Evolutionary conservation across 1,139 yeast species (phyloP), one percentile per base, ranked within the genome.

Genomic region (Taphrina confusa): DNA sequence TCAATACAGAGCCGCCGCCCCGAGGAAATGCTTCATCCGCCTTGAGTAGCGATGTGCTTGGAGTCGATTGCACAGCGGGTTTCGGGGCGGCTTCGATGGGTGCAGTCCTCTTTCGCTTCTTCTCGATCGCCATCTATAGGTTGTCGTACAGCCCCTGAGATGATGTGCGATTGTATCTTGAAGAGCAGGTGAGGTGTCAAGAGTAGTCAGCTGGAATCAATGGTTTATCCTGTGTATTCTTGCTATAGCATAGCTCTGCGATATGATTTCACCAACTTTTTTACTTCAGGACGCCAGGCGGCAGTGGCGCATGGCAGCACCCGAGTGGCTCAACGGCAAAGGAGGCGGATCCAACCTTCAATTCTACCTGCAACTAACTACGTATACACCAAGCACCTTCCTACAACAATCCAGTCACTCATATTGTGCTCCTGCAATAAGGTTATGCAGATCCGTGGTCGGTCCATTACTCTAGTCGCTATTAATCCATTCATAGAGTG

Each of bases 21-120:
- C 99, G 85, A 55, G 98, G 98, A 71, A 92, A 92, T 58, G 83
- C 80, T 65, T 87, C 94, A 65, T 73, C 75, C 8, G 57, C 56
- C 16, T 39, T 25, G 22, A 56, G 47, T 11, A 54, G 54, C 16
- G 57, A 42, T 18, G 47, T 40, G 8, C 40, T 27, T 18, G 25
- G 28, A 3, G 33, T 31, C 5, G 54, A 9, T n/a, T 23, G 34
- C 14, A 33, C 22, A 4, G 40, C 40, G 20, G 44, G 25, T 23
- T 28, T 22, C 37, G 25, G 8, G 11, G n/a, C 20, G 12, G 40
- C 6, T 16, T 14, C 20, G 3, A 34, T 18, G 8, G 49, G 31
- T 9, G 42, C 58, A 11, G 51, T 14, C 37, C 58, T 45, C 45
- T 54, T 54, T 25, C 58, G 6, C n/a, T 54, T 54, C 51, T 54